These are phyloP conservation scores for Dianthus caryophyllus DNA, from an alignment of 148 eudicot species.

Conservation along the genomic window DNA sequence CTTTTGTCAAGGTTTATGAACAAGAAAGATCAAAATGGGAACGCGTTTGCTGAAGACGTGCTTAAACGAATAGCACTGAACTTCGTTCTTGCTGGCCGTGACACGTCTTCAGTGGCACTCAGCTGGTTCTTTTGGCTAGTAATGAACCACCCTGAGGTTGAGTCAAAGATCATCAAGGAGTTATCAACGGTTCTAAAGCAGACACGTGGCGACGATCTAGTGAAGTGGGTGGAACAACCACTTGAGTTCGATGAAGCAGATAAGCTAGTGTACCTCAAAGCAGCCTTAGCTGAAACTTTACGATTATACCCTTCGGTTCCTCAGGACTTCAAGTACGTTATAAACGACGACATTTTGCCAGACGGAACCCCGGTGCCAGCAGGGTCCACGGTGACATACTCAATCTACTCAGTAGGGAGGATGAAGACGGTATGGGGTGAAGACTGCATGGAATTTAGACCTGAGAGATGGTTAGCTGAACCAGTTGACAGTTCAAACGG, in stretches of 20 bases:
- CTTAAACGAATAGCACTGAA: constrained; percentile 73
- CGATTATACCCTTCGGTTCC: constrained; percentile 87
- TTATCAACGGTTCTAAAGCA: constrained; percentile 39
- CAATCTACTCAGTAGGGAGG: constrained; percentile 79
- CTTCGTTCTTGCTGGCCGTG: constrained; percentile 85
- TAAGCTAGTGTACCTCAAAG: constrained; percentile 62
- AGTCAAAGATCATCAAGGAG: constrained; percentile 51
- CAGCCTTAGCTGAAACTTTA: constrained; percentile 76
- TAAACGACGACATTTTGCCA: constrained; percentile 69
- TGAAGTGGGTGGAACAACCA: constrained; percentile 56
- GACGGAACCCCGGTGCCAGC: constrained; percentile 72
- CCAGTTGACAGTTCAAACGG: constrained; percentile 7
- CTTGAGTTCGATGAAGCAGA: constrained; percentile 77
- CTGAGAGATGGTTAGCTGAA: constrained; percentile 67
- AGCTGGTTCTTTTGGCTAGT: constrained; percentile 95
- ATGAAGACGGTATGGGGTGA: constrained; percentile 86
- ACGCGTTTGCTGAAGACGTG: constrained; percentile 39
- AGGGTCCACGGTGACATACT: constrained; percentile 81
- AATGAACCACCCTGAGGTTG: constrained; percentile 62
- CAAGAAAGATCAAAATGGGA: constrained; percentile 60
- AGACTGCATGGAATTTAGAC: constrained; percentile 79
- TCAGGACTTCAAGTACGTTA: constrained; percentile 69
- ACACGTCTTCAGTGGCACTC: constrained; percentile 78
- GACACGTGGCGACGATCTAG: constrained; percentile 52
- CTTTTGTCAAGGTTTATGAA: constrained; percentile 72